Percentiles rank a stretch among this genome's conserved stretches.
Evolutionary conservation across 768 basidiomycete species (phyloP).

Genomic region (Myochromella boudieri): DNA sequence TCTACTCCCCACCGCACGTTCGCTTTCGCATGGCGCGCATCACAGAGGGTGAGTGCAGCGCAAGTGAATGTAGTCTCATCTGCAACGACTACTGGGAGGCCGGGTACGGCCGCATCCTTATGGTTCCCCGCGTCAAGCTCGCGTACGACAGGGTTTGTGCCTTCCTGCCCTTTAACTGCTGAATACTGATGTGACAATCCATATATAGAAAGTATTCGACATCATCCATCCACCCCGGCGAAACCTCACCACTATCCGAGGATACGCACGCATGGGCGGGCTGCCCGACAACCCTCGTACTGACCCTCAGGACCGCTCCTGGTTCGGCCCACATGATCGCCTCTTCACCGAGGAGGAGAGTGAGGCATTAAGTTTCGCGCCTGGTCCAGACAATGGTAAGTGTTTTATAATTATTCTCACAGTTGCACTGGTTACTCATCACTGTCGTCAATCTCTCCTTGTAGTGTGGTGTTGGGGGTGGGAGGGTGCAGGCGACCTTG

Average conservation of each 20-base stretch:
- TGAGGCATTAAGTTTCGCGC: constrained; percentile 69
- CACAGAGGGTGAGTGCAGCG: constrained; percentile 88
- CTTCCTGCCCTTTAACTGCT: constrained; percentile 5
- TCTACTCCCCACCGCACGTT: constrained; percentile 89
- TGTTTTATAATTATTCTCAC: too few species aligned
- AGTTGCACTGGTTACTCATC: neutral
- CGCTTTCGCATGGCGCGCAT: constrained; percentile 95
- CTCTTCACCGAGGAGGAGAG: constrained; percentile 89
- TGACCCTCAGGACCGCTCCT: constrained; percentile 95
- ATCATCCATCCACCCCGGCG: constrained; percentile 89
- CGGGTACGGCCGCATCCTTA: constrained; percentile 95
- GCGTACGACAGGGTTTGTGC: constrained; percentile 86
- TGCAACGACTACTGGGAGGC: constrained; percentile 99
- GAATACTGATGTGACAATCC: neutral
- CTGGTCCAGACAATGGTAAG: constrained; percentile 87
- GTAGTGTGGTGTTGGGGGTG: constrained; percentile 99
- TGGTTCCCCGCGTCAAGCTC: constrained; percentile 95
- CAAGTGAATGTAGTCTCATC: constrained; percentile 93
- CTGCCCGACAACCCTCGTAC: constrained; percentile 94
- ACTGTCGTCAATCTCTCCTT: constrained; percentile 2
- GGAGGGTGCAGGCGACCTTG: constrained; percentile 98
- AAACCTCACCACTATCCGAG: constrained; percentile 95
- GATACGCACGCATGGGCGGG: constrained; percentile 93
- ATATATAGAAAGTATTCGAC: constrained; percentile 80
- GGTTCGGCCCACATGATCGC: constrained; percentile 97